These are phyloP conservation scores for Floccularia luteovirens DNA, from an alignment of 768 basidiomycete species.

Conservation along the genomic window DNA sequence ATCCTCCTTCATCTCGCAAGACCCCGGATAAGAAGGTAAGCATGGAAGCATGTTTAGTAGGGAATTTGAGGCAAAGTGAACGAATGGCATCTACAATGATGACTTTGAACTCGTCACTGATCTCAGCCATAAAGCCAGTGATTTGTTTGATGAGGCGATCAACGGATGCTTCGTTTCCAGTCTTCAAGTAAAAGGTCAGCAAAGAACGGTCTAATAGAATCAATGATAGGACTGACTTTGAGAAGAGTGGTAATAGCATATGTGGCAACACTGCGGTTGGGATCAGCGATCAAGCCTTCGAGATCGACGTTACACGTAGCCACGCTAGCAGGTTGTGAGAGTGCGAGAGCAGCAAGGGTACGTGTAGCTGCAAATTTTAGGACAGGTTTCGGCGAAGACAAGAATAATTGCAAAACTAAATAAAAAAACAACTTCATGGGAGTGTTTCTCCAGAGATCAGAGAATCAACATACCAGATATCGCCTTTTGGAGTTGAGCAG, in stretches of 20 bases:
- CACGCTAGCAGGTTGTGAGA: conserved; percentile 81
- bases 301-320: conserved; percentile 93
- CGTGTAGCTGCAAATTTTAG: conserved; percentile 97
- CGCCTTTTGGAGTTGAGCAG: conserved; percentile 74
- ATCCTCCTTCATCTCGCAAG: conserved; percentile 95
- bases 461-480: conserved; percentile 67
- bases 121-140: conserved; percentile 97
- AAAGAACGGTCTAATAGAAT: conserved; percentile 4
- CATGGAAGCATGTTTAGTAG: conserved; percentile 94
- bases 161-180: conserved; percentile 97
- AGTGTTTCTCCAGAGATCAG: too few species aligned
- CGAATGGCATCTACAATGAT: conserved; percentile 99
- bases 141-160: conserved; percentile 99
- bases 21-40: conserved; percentile 95
- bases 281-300: conserved; percentile 92
- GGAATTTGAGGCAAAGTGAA: conserved; percentile 98
- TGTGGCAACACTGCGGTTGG: conserved; percentile 93
- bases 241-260: conserved; percentile 98
- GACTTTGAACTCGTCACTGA: conserved; percentile 99
- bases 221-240: conserved; percentile 47
- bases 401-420: conserved; percentile 87
- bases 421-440: conserved; percentile 1
- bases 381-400: conserved; percentile 90
- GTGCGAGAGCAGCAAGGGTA: conserved; percentile 83
- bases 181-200: conserved; percentile 35